A percentile compares a stretch with the other conserved stretches of the same genome.
phyloP scores from a whole-genome alignment of 2,329 filamentous ascomycete species.

The Pyrenochaeta sp. region DNA sequence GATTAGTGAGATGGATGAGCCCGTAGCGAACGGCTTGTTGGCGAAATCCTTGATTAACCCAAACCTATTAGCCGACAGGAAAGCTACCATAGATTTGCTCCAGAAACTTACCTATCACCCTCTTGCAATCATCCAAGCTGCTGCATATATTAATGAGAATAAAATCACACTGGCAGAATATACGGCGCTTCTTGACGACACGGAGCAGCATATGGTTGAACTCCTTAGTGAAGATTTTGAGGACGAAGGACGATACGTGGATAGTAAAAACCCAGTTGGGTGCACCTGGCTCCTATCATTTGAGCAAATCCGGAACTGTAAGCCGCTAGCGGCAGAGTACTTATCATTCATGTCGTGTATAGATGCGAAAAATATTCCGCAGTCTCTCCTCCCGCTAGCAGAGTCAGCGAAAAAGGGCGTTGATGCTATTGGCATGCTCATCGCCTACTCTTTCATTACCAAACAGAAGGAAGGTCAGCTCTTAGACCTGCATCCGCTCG shows the following conservation, averaged over 20 bases:
- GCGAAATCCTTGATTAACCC: constrained; percentile 15
- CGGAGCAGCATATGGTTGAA: constrained; percentile 42
- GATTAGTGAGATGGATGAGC: no score
- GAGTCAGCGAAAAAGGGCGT: no score
- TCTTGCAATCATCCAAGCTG: constrained; percentile 47
- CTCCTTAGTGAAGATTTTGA: constrained; percentile 52
- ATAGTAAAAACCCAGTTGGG: constrained; percentile 50
- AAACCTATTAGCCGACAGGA: constrained; percentile 3
- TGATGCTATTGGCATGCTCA: no score
- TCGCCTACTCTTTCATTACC: no score
- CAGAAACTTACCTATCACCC: constrained; percentile 51
- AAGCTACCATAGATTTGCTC: constrained; percentile 7
- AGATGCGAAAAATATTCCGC: constrained; percentile 26
- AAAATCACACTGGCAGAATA: constrained; percentile 41
- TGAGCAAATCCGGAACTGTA: constrained; percentile 33
- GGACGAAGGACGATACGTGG: constrained; percentile 48
- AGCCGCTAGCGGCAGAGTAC: constrained; percentile 46
- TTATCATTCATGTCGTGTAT: constrained; percentile 44
- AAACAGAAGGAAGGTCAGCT: no score
- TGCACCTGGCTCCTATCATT: constrained; percentile 57
- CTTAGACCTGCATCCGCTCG: no score
- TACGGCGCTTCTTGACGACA: constrained; percentile 41
- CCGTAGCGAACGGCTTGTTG: constrained; percentile 14
- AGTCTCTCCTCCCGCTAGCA: constrained; percentile 22
- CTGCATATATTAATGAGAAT: constrained; percentile 51